Percentiles rank a stretch among this genome's conserved stretches.
Conservation (phyloP, 148 eudicot species). For the Bassia scoparia region DNA sequence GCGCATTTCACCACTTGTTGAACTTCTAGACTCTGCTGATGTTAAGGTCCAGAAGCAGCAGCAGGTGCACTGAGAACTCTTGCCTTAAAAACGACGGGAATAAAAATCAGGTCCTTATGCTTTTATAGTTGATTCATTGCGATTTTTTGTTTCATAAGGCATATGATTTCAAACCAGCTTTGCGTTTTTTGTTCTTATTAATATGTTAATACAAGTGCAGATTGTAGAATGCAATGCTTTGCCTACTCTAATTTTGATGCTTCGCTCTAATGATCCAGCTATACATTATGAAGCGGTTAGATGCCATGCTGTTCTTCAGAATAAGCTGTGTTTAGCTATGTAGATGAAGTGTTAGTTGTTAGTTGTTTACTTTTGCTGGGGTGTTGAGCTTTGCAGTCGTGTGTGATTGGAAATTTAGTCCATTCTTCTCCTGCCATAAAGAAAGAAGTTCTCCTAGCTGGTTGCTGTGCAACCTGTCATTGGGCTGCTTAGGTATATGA, state of each 20-base stretch:
- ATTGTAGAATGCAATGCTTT: slow-evolving; percentile 90
- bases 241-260: slow-evolving; percentile 81
- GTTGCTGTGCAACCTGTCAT: slow-evolving; percentile 96
- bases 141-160: too few relatives aligned
- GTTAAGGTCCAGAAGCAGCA: slow-evolving; percentile 81
- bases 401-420: slow-evolving; percentile 92
- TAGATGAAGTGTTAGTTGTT: slow-evolving; percentile 6
- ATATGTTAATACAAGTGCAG: slow-evolving; percentile 34
- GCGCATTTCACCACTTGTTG: slow-evolving; percentile 89
- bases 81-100: slow-evolving; percentile 92
- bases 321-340: not conserved
- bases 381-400: slow-evolving; percentile 49
- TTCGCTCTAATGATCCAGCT: slow-evolving; percentile 76
- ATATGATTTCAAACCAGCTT: slow-evolving; percentile 5
- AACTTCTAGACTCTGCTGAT: slow-evolving; percentile 62
- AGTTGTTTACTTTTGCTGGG: slow-evolving; percentile 8
- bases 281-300: slow-evolving; percentile 93
- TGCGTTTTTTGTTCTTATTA: not conserved
- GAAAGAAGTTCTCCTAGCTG: slow-evolving; percentile 82
- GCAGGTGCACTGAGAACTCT: slow-evolving; percentile 86
- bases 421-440: slow-evolving; percentile 90
- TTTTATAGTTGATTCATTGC: not conserved
- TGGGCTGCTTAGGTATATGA: slow-evolving; percentile 61
- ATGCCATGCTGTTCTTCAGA: slow-evolving; percentile 2
- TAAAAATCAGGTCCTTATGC: slow-evolving; percentile 61